These are phyloP conservation scores for Bolboschoenoplectus hybrid DNA, from an alignment of 202 grass and related monocot species.

Conservation along the genomic window DNA sequence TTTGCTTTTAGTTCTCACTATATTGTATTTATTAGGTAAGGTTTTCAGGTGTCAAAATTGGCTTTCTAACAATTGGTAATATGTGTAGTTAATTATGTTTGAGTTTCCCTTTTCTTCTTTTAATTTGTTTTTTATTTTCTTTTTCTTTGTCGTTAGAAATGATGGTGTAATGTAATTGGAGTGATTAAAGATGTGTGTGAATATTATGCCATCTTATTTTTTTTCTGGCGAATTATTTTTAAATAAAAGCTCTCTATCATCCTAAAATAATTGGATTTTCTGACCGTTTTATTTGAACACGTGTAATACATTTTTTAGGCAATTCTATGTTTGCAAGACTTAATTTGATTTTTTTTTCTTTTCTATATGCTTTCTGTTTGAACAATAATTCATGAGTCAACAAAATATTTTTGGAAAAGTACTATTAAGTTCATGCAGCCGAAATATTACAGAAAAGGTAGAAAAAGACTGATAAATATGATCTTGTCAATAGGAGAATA, in stretches of 20 bases:
- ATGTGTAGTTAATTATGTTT: not conserved
- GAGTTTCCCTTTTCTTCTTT: not conserved
- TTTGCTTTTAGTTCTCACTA: not conserved
- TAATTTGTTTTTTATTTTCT: too few species aligned
- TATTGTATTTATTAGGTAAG: conserved; percentile 26
- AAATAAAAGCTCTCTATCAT: not conserved
- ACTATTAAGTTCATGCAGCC: not conserved
- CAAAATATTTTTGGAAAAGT: not conserved
- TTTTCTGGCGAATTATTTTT: not conserved
- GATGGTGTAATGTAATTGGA: not conserved
- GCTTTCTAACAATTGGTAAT: conserved; percentile 12
- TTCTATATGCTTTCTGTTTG: not conserved
- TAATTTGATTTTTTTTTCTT: not conserved
- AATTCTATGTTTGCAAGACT: too few species aligned
- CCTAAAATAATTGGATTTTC: not conserved
- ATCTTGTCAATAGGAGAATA: not conserved
- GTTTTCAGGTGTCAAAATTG: conserved; percentile 20
- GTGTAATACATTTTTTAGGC: not conserved
- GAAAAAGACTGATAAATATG: not conserved
- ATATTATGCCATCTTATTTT: conserved; percentile 7
- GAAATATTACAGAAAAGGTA: not conserved
- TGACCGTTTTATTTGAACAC: not conserved
- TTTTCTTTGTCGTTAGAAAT: not conserved
- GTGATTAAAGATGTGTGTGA: conserved; percentile 17
- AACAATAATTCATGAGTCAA: not conserved